Conservation (phyloP, 2,329 filamentous ascomycete genomes). For the Immersiporthe knoxdaviesiana region DNA sequence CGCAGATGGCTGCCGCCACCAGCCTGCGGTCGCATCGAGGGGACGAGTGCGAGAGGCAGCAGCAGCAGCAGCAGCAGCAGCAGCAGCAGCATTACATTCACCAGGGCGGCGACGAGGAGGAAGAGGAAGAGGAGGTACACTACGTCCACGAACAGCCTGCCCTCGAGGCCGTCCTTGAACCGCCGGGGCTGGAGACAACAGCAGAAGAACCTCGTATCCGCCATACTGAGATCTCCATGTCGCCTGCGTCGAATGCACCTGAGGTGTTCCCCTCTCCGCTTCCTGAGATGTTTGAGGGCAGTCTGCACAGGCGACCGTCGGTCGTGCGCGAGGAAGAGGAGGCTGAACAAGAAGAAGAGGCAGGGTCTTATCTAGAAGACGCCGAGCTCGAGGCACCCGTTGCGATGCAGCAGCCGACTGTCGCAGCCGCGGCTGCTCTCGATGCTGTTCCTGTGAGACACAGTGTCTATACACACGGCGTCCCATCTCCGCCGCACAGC, state of each 20-base stretch:
- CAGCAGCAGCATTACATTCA: not conserved
- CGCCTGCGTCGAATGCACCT: conserved; percentile 27
- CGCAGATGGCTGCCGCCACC: conserved; percentile 25
- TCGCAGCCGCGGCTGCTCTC: conserved; percentile 34
- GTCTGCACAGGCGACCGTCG: conserved; percentile 45
- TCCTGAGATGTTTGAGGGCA: not conserved
- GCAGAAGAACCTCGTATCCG: not conserved
- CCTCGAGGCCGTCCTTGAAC: not conserved
- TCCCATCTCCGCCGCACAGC: conserved; percentile 25
- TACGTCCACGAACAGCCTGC: conserved; percentile 21
- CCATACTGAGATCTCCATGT: conserved; percentile 3
- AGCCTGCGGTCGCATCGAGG: conserved; percentile 21
- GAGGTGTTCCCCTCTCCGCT: conserved; percentile 18
- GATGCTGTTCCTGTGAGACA: conserved; percentile 43
- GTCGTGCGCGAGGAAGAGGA: conserved; percentile 48
- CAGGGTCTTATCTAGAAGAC: conserved; percentile 37
- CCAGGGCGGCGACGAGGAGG: not conserved
- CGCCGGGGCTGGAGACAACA: conserved; percentile 5
- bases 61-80: not conserved
- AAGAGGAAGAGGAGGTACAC: conserved; percentile 25
- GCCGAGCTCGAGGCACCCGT: conserved; percentile 27
- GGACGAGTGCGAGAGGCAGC: conserved; percentile 33
- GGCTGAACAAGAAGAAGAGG: conserved; percentile 40
- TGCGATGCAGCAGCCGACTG: conserved; percentile 32
- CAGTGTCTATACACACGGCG: conserved; percentile 33